Base-by-base conservation (phyloP, 106 monocot species). In the Dioscorea dumetorum region DNA sequence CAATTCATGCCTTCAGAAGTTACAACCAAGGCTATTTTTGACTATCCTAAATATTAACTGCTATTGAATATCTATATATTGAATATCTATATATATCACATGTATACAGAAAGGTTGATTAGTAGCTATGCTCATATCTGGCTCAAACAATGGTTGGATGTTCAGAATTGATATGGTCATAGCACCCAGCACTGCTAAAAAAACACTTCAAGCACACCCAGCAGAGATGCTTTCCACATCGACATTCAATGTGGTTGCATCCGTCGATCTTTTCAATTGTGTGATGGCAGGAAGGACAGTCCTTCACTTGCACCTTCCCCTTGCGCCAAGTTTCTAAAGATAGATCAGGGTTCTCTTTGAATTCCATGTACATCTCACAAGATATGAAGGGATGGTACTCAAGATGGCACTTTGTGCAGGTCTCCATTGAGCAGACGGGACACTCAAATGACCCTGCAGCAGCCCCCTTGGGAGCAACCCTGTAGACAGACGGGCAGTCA, bases 191-290 rank as follows among this genome's bases (percentile, higher is more conserved):
- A 21, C 84, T 76, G 68, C 16, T 76, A 0, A 10, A 32, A 50
- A 89, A 97, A 14, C 19, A 50, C 28, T 80, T 60, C 64, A 89
- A 64, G 76, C 93, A 93, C 0, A 75, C 78, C 92, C 92, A 99
- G 53, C 99, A 99, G 12, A 99, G 79, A 69, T 99, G 97, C 16
- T 72, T 82, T 34, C 83, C 87, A 48, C 93, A 93, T 51, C 67
- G 34, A 74, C 99, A 99, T 33, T 66, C 75, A 5, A 99, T 61
- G 71, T 99, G 99, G 73, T 93, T 81, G 82, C 99, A 99, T 0
- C 99, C 99, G 6, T 99, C 99, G 7, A 71, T 15, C 78, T 93
- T 93, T 76, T 99, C 99, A 18, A 99, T 90, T 0, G 85, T 80
- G 32, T 70, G 74, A 16, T 72, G 74, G 67, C 99, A 99, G 2